phyloP scores from a whole-genome alignment of 2,329 filamentous ascomycete species.

The Pleomassaria siparia region DNA sequence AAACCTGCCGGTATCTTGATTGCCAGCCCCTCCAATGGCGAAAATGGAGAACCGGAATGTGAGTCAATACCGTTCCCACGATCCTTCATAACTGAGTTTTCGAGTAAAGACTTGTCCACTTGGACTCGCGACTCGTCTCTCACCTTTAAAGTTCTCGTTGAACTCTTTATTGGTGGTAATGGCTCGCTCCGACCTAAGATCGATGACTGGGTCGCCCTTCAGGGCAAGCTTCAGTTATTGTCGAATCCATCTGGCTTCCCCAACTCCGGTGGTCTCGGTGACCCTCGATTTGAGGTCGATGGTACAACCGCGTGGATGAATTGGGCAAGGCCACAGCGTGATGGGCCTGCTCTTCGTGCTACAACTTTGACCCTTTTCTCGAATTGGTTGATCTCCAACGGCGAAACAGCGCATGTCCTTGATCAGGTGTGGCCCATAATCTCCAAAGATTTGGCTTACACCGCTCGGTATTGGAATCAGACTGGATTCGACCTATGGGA shows the following conservation, averaged over 20 bases:
- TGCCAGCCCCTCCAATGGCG: neutral
- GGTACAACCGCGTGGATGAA: neutral
- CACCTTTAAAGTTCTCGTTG: neutral
- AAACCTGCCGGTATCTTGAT: neutral
- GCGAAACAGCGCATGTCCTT: neutral
- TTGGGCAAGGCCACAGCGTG: neutral
- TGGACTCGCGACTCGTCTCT: neutral
- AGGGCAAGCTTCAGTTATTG: neutral
- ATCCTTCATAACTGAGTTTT: neutral
- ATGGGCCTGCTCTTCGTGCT: neutral
- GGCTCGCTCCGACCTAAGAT: neutral
- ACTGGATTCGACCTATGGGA: neutral
- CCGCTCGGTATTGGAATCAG: neutral
- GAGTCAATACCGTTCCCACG: too few species aligned
- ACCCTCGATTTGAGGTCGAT: neutral
- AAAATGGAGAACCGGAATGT: neutral
- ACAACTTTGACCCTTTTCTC: neutral
- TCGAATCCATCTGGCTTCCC: neutral
- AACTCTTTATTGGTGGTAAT: neutral
- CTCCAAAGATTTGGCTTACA: neutral
- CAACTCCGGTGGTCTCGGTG: neutral
- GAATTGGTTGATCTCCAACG: neutral
- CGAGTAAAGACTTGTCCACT: neutral
- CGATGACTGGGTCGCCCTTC: neutral
- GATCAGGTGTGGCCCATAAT: neutral